phyloP scores from a whole-genome alignment of 1,139 yeast species.

The Candida sp. region DNA sequence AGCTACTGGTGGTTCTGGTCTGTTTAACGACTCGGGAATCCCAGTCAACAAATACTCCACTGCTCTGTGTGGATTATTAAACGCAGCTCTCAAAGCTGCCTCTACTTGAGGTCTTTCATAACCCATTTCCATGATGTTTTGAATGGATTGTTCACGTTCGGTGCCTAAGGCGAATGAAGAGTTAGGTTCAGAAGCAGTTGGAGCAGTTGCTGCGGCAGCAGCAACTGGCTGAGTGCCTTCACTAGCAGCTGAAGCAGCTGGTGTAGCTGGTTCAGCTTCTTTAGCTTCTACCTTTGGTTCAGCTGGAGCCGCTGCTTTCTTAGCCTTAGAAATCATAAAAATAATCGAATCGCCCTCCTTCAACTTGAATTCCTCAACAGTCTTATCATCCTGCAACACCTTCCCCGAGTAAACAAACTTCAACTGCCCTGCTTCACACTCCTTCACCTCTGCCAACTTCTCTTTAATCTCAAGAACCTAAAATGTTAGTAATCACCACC shows the following conservation, averaged over 20 bases:
- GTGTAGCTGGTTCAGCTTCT: conserved; percentile 8
- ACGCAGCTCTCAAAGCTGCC: conserved; percentile 91
- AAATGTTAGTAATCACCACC: conserved; percentile 10
- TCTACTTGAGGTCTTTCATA: conserved; percentile 87
- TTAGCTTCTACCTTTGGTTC: conserved; percentile 9
- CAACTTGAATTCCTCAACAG: conserved; percentile 67
- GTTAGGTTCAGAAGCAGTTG: conserved; percentile 23
- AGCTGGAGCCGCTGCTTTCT: conserved; percentile 21
- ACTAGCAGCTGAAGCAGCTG: conserved; percentile 12
- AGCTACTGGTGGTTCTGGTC: conserved; percentile 21
- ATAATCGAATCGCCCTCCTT: conserved; percentile 91
- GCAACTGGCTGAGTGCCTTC: conserved; percentile 12
- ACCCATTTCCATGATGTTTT: conserved; percentile 94
- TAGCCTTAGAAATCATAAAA: conserved; percentile 74
- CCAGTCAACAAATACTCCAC: conserved; percentile 93
- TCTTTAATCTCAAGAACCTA: conserved; percentile 72
- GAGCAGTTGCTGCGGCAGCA: conserved; percentile 8
- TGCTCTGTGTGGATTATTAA: conserved; percentile 97
- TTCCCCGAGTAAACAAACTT: conserved; percentile 93
- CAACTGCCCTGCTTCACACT: conserved; percentile 71
- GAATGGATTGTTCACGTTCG: conserved; percentile 66
- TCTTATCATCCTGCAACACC: conserved; percentile 80
- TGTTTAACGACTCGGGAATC: conserved; percentile 65
- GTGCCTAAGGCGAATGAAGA: conserved; percentile 61
- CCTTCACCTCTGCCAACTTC: conserved; percentile 64